A percentile compares a stretch with the other conserved stretches of the same genome.
Evolutionary conservation across 2,329 filamentous ascomycete species (phyloP).

Genomic region (Penicillium vulpinum): DNA sequence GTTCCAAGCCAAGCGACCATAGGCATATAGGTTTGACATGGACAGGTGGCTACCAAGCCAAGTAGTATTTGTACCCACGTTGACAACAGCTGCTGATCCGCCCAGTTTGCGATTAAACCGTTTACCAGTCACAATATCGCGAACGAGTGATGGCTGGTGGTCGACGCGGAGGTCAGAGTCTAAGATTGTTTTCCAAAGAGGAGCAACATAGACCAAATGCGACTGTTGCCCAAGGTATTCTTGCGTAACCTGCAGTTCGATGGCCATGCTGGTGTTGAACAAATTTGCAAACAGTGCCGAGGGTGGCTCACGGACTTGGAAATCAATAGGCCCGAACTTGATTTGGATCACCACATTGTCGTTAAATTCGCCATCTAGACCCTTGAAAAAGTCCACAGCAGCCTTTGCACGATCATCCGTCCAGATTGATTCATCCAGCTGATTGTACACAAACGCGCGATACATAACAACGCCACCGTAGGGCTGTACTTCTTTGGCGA

Average conservation of each 20-base stretch:
- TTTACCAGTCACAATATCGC: constrained; percentile 62
- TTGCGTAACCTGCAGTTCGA: constrained; percentile 67
- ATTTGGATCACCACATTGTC: constrained; percentile 72
- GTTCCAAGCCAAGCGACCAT: constrained; percentile 67
- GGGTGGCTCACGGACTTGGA: constrained; percentile 68
- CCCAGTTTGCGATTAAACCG: constrained; percentile 59
- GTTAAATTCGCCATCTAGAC: constrained; percentile 65
- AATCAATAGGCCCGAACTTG: constrained; percentile 74
- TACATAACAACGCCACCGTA: constrained; percentile 67
- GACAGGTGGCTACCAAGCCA: constrained; percentile 70
- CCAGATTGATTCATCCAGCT: constrained; percentile 61
- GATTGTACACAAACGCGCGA: constrained; percentile 70
- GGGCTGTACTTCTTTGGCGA: constrained; percentile 59
- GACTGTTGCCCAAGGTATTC: constrained; percentile 72
- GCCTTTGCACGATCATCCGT: constrained; percentile 68
- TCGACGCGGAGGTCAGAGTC: constrained; percentile 68
- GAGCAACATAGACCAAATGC: constrained; percentile 67
- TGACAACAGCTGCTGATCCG: constrained; percentile 67
- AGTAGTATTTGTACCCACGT: constrained; percentile 64
- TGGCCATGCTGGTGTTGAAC: constrained; percentile 51
- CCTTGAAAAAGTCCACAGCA: constrained; percentile 65
- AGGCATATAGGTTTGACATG: constrained; percentile 72
- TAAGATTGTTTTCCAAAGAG: constrained; percentile 67
- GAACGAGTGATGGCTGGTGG: constrained; percentile 55
- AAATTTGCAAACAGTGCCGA: constrained; percentile 64